phyloP scores from a whole-genome alignment of 1,139 yeast species.

The Debaryomyces singareniensis region DNA sequence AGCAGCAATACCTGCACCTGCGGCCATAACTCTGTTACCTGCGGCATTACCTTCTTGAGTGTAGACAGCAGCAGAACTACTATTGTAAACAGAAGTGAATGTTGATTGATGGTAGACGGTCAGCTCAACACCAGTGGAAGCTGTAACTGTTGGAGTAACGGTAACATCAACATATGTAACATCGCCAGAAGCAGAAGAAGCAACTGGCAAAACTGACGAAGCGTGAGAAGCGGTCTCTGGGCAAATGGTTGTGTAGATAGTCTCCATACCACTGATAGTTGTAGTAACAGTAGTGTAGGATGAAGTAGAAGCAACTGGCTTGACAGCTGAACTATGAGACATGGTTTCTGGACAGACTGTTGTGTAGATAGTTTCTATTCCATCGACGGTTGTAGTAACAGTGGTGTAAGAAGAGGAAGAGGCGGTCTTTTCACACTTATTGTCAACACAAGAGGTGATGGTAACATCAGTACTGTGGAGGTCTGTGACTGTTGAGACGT shows the following conservation, averaged over 20 bases:
- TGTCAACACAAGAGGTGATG: slow-evolving; percentile 35
- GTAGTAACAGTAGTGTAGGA: slow-evolving; percentile 28
- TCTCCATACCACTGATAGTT: slow-evolving; percentile 35
- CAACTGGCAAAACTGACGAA: slow-evolving; percentile 7
- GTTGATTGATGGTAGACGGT: slow-evolving; percentile 30
- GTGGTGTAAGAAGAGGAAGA: slow-evolving; percentile 13
- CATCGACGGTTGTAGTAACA: slow-evolving; percentile 37
- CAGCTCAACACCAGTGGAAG: slow-evolving; percentile 30
- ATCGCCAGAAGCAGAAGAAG: slow-evolving; percentile 16
- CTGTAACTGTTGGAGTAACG: slow-evolving; percentile 30
- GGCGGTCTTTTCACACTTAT: slow-evolving; percentile 22
- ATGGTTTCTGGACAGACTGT: slow-evolving; percentile 39
- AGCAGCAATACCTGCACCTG: slow-evolving; percentile 41
- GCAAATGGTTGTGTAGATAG: slow-evolving; percentile 45
- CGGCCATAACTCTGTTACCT: slow-evolving; percentile 22
- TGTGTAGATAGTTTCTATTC: slow-evolving; percentile 39
- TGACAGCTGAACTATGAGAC: slow-evolving; percentile 9
- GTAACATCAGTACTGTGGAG: slow-evolving; percentile 31
- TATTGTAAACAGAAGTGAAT: slow-evolving; percentile 18
- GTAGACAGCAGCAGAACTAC: slow-evolving; percentile 13
- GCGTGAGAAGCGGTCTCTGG: slow-evolving; percentile 23
- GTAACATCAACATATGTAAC: slow-evolving; percentile 21
- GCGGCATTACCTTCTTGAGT: slow-evolving; percentile 25
- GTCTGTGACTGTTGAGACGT: slow-evolving; percentile 25
- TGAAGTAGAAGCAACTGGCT: slow-evolving; percentile 1